A percentile compares a stretch with the other conserved stretches of the same genome.
Conservation (phyloP, 2,329 filamentous ascomycete genomes). For the Stachybotrys chartarum region DNA sequence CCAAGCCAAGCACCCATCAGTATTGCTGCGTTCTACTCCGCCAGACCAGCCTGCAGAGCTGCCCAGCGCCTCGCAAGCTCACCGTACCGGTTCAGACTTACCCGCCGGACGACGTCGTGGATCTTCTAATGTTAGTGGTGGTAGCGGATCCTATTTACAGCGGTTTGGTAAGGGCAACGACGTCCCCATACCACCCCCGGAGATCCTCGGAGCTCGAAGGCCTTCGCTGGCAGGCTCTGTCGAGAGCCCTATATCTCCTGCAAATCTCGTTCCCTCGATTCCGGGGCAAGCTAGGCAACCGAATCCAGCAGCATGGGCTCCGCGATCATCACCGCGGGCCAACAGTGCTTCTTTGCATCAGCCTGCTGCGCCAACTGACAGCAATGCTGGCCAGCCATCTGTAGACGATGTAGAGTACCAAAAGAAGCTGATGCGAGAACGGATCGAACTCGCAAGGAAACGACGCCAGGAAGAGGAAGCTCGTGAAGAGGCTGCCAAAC, state of each 20-base stretch:
- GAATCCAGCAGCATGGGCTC: constrained; percentile 15
- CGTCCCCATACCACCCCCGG: constrained; percentile 30
- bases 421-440: constrained; percentile 67
- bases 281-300: constrained; percentile 19
- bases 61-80: constrained; percentile 79
- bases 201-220: constrained; percentile 36
- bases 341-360: constrained; percentile 32
- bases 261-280: constrained; percentile 13
- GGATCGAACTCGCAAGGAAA: constrained; percentile 61
- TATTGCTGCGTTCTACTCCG: constrained; percentile 67
- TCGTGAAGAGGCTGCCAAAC: constrained; percentile 63
- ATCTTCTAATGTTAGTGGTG: constrained; percentile 87
- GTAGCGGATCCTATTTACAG: constrained; percentile 63
- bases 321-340: constrained; percentile 35
- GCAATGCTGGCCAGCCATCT: constrained; percentile 21
- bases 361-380: constrained; percentile 15
- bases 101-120: constrained; percentile 70
- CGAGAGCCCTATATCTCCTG: constrained; percentile 43
- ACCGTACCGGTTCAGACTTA: constrained; percentile 58
- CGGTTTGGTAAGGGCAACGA: constrained; percentile 42
- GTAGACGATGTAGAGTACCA: constrained; percentile 53
- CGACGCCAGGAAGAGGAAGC: constrained; percentile 61
- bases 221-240: constrained; percentile 42
- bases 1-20: constrained; percentile 62
- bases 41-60: constrained; percentile 70